Base-by-base conservation (phyloP, 345 rosid species). In the Citrus hindsii region DNA sequence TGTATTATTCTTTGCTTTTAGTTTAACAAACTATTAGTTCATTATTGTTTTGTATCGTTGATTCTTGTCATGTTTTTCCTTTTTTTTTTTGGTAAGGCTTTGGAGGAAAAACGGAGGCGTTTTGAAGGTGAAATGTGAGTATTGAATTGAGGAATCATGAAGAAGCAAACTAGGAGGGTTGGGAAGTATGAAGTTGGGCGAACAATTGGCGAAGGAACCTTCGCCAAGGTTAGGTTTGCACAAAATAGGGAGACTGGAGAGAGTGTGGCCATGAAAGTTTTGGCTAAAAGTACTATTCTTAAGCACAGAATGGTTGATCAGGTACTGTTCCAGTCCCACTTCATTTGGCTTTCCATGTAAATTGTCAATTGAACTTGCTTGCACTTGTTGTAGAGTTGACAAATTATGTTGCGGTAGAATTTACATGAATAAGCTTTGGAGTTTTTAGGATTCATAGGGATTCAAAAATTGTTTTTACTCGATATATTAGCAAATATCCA, bases 141-240 rank as follows among this genome's bases (percentile, higher is more conserved):
- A 14, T 61, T 18, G 58, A 53, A 53, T 53, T 8, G 69, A 56
- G 16, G 66, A 56, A 84, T 61, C 67, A 89, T 83, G 90, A 80
- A 68, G 80, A 87, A 79, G 30, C 75, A 79, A 67, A 79, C 84
- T 76, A 87, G 93, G 75, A 93, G 68, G 73, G 79, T 93, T 18
- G 98, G 97, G 16, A 93, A 92, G 81, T 95, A 92, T 72, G 93
- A 95, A 86, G 87, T 95, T 24, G 97, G 98, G 14, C 85, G 97
- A 46, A 93, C 97, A 0, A 77, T 95, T 30, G 99, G 99, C 4
- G 97, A 95, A 84, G 99, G 99, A 16, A 91, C 93, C 53, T 95
- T 95, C 77, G 98, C 99, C 16, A 95, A 95, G 87, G 99, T 95
- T 64, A 95, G 92, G 87, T 95, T 91, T 76, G 99, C 98, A 1